These are phyloP conservation scores for Pseudozyma sp. DNA, from an alignment of 1,284 basidiomycete genomes.

Conservation along the genomic window DNA sequence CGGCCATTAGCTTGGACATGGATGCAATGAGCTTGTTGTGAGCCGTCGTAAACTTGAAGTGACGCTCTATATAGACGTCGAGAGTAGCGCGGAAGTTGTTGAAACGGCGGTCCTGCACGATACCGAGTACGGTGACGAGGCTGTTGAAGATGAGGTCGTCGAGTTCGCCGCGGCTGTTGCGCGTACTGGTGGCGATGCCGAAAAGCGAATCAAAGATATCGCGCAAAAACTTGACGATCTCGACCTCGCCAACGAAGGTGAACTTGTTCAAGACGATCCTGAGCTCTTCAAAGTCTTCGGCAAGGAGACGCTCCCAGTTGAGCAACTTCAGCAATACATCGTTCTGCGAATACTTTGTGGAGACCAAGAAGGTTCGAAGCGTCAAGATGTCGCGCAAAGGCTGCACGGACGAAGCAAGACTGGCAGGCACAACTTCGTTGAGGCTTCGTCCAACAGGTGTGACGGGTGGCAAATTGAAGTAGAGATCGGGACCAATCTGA, in stretches of 20 bases:
- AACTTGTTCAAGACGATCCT: slow-evolving; percentile 84
- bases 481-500: slow-evolving; percentile 74
- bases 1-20: slow-evolving; percentile 83
- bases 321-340: slow-evolving; percentile 84
- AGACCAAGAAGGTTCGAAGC: slow-evolving; percentile 89
- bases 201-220: slow-evolving; percentile 95
- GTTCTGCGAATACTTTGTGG: slow-evolving; percentile 92
- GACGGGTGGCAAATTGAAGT: slow-evolving; percentile 75
- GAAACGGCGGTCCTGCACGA: slow-evolving; percentile 87
- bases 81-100: slow-evolving; percentile 90
- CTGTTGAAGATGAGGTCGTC: slow-evolving; percentile 90
- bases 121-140: slow-evolving; percentile 82
- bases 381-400: slow-evolving; percentile 78
- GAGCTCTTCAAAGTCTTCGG: slow-evolving; percentile 75
- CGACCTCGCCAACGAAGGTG: slow-evolving; percentile 80
- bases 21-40: slow-evolving; percentile 71
- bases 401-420: slow-evolving; percentile 55
- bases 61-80: slow-evolving; percentile 90
- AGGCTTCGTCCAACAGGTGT: slow-evolving; percentile 75
- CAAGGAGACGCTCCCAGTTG: slow-evolving; percentile 77
- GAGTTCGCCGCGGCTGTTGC: slow-evolving; percentile 82
- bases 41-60: slow-evolving; percentile 74
- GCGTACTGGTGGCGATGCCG: slow-evolving; percentile 81
- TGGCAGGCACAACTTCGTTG: slow-evolving; percentile 55
- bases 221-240: slow-evolving; percentile 89